Conservation (phyloP, 257 asterid species). For the Coffea eugenioides region DNA sequence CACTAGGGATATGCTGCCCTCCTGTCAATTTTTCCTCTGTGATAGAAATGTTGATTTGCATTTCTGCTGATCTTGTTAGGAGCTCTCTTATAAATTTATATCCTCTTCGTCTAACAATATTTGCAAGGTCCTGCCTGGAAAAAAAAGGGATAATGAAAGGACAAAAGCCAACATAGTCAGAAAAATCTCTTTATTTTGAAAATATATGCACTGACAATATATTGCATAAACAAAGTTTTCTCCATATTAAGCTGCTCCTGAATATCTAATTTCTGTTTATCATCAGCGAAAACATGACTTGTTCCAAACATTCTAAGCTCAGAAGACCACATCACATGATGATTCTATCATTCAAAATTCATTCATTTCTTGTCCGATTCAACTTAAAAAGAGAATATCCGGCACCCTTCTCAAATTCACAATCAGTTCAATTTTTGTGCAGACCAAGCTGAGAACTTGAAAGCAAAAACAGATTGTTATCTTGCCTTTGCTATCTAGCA, state of each 20-base stretch:
- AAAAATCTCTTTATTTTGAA: background rate
- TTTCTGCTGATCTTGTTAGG: slow-evolving; percentile 38
- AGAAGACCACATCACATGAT: background rate
- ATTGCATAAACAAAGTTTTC: background rate
- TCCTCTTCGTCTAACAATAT: slow-evolving; percentile 91
- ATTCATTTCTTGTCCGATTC: background rate
- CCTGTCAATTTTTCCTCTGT: slow-evolving; percentile 35
- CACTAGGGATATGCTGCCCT: slow-evolving; percentile 24
- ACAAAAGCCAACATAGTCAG: background rate
- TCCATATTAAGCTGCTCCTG: background rate
- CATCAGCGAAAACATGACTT: background rate
- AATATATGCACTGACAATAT: background rate
- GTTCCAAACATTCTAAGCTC: background rate
- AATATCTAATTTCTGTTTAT: background rate
- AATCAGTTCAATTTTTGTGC: too few species aligned
- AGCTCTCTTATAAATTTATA: slow-evolving; percentile 64
- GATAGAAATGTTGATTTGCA: slow-evolving; percentile 8
- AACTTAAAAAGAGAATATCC: too few species aligned
- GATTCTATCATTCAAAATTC: background rate
- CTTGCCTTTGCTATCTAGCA: too few species aligned
- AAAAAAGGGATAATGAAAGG: background rate
- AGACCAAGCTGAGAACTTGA: too few species aligned
- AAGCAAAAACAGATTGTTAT: too few species aligned
- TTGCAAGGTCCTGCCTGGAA: slow-evolving; percentile 76
- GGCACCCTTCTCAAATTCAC: too few species aligned